Conservation (phyloP, 306 rosid species). For the Medicago lupulina region DNA sequence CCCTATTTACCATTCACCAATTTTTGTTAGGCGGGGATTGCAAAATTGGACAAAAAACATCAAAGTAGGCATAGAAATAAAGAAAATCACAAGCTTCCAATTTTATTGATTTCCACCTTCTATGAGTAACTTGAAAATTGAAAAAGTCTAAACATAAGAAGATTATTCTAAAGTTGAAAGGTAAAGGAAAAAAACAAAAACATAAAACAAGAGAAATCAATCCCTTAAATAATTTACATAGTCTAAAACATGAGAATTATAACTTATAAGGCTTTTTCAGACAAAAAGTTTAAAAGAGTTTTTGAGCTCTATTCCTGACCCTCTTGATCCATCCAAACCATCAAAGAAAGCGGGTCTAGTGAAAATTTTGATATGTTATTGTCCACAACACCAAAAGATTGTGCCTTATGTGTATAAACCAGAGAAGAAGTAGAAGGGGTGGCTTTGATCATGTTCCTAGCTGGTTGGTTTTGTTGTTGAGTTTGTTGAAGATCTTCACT, state of each 20-base stretch:
- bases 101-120: constrained; percentile 23
- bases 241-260: too few relatives aligned
- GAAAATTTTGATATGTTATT: constrained; percentile 28
- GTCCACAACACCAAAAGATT: background rate
- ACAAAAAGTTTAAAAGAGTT: too few relatives aligned
- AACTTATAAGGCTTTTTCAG: too few relatives aligned
- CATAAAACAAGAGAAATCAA: background rate
- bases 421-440: constrained; percentile 35
- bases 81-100: constrained; percentile 32
- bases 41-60: background rate
- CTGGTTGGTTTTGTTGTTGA: constrained; percentile 20
- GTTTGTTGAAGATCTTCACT: constrained; percentile 26
- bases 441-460: constrained; percentile 21
- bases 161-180: background rate
- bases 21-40: too few relatives aligned
- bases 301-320: background rate
- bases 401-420: background rate
- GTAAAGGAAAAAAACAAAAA: background rate
- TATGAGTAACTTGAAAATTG: background rate
- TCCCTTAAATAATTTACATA: constrained; percentile 37
- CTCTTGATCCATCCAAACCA: constrained; percentile 26
- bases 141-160: too few relatives aligned
- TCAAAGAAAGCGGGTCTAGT: constrained; percentile 39
- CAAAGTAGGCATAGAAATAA: background rate
- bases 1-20: too few relatives aligned